Percentiles rank a stretch among this genome's conserved stretches.
These are phyloP conservation scores for Calonectria hongkongensis DNA, from an alignment of 2,329 filamentous ascomycete species.

Conservation along the genomic window DNA sequence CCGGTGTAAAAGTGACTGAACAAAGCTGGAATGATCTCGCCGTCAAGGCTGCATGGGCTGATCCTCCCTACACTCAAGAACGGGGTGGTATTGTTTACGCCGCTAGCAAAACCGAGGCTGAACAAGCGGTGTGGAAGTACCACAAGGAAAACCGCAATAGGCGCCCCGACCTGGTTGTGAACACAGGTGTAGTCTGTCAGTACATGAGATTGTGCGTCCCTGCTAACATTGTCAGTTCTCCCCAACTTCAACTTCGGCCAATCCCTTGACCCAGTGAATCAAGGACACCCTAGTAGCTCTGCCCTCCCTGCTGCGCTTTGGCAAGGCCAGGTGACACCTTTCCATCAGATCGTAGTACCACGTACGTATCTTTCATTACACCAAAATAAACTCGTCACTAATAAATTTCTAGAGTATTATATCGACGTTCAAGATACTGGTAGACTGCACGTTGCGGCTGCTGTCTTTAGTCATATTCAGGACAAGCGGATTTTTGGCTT, in stretches of 20 bases:
- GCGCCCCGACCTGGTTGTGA: slow-evolving; percentile 51
- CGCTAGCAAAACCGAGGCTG: slow-evolving; percentile 60
- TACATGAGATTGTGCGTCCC: neutral
- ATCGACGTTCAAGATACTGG: slow-evolving; percentile 69
- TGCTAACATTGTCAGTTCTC: slow-evolving; percentile 43
- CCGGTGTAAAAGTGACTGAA: neutral
- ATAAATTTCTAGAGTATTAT: slow-evolving; percentile 60
- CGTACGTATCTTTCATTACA: slow-evolving; percentile 15
- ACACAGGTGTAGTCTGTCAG: slow-evolving; percentile 29
- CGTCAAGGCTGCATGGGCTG: slow-evolving; percentile 58
- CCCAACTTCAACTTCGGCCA: slow-evolving; percentile 51
- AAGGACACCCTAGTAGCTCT: slow-evolving; percentile 46
- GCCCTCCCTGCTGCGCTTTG: slow-evolving; percentile 44
- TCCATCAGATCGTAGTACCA: neutral
- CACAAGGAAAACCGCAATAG: slow-evolving; percentile 34
- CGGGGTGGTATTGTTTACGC: slow-evolving; percentile 55
- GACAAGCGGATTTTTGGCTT: slow-evolving; percentile 73
- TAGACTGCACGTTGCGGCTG: slow-evolving; percentile 69
- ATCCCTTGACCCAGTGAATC: slow-evolving; percentile 42
- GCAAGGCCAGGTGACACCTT: slow-evolving; percentile 30
- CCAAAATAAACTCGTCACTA: neutral
- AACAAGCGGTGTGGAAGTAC: slow-evolving; percentile 61
- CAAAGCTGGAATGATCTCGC: slow-evolving; percentile 48
- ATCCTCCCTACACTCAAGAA: slow-evolving; percentile 56
- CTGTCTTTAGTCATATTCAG: slow-evolving; percentile 65